A percentile compares a stretch with the other conserved stretches of the same genome.
These are phyloP conservation scores for Elongisporangium anandrum DNA, from an alignment of 352 stramenopile genomes.

Conservation along the genomic window DNA sequence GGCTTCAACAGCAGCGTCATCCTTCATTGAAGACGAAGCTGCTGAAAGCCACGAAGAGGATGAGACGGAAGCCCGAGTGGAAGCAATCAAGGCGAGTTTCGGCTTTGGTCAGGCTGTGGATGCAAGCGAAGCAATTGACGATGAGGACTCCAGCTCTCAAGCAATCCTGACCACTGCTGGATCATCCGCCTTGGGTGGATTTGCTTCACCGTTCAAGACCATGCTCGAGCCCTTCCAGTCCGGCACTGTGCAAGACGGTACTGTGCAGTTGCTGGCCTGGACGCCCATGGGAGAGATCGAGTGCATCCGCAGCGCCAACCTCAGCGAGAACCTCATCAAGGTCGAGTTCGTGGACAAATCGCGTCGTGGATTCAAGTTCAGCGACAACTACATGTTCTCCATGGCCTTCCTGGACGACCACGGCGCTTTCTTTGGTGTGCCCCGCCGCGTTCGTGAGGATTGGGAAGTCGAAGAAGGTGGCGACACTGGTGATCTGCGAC, in stretches of 20 bases:
- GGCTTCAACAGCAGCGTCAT: constrained; percentile 7
- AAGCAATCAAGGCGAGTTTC: constrained; percentile 81
- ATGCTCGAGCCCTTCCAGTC: constrained; percentile 66
- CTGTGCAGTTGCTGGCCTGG: constrained; percentile 61
- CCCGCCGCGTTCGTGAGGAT: constrained; percentile 53
- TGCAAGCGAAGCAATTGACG: constrained; percentile 17
- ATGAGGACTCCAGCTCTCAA: constrained; percentile 7
- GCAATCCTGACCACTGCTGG: neutral
- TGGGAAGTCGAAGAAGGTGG: constrained; percentile 34
- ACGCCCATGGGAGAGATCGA: constrained; percentile 79
- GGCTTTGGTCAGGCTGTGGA: constrained; percentile 46
- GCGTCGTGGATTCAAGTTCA: constrained; percentile 82
- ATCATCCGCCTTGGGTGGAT: neutral
- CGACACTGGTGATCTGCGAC: constrained; percentile 46
- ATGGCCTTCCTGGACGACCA: constrained; percentile 70
- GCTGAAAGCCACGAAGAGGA: constrained; percentile 38
- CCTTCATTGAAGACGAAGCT: constrained; percentile 50
- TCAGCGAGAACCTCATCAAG: constrained; percentile 73
- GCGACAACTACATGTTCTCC: constrained; percentile 78
- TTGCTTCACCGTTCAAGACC: constrained; percentile 20
- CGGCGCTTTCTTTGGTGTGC: constrained; percentile 72
- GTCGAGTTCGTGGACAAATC: constrained; percentile 81
- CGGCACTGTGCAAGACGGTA: constrained; percentile 39
- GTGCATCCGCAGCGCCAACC: constrained; percentile 55
- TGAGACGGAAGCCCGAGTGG: constrained; percentile 64